Evolutionary conservation across 2,329 filamentous ascomycete species (phyloP).

Genomic region (Aquanectria penicillioides): DNA sequence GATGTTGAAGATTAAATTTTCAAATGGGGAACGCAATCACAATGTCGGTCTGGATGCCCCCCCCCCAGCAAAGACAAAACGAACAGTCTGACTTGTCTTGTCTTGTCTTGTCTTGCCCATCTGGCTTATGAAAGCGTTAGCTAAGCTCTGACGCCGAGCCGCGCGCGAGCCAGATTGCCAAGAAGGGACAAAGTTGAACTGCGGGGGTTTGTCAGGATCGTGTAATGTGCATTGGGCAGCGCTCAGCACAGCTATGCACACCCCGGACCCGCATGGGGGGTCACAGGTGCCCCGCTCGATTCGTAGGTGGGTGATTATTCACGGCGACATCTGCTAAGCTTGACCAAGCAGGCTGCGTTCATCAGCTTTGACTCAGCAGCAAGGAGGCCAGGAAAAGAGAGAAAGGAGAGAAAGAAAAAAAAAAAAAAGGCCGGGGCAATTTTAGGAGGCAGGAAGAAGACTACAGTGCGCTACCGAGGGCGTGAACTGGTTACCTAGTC

Average conservation of each 20-base stretch:
- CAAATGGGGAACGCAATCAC: neutral
- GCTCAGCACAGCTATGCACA: too few species aligned
- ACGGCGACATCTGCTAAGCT: slow-evolving; percentile 23
- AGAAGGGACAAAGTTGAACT: slow-evolving; percentile 5
- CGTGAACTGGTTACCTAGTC: too few species aligned
- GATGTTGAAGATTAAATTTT: too few species aligned
- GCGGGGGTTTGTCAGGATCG: slow-evolving; percentile 44
- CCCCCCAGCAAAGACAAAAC: neutral
- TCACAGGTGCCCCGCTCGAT: neutral
- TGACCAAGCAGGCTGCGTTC: slow-evolving; percentile 7
- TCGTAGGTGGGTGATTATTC: slow-evolving; percentile 11
- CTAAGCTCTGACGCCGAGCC: slow-evolving; percentile 37
- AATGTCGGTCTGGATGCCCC: neutral
- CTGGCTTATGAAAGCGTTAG: slow-evolving; percentile 42
- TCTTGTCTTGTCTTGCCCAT: neutral
- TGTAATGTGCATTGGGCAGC: too few species aligned
- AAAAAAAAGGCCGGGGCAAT: too few species aligned
- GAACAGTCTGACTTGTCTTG: neutral
- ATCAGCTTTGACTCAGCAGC: slow-evolving; percentile 26
- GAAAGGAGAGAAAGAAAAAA: neutral
- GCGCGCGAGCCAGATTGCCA: slow-evolving; percentile 31
- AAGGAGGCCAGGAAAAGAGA: neutral
- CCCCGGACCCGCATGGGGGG: neutral
- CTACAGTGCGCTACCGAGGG: too few species aligned
- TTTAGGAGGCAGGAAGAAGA: too few species aligned